Evolutionary conservation across 1,284 basidiomycete genomes (phyloP).

Genomic region (Marasmius oreades): DNA sequence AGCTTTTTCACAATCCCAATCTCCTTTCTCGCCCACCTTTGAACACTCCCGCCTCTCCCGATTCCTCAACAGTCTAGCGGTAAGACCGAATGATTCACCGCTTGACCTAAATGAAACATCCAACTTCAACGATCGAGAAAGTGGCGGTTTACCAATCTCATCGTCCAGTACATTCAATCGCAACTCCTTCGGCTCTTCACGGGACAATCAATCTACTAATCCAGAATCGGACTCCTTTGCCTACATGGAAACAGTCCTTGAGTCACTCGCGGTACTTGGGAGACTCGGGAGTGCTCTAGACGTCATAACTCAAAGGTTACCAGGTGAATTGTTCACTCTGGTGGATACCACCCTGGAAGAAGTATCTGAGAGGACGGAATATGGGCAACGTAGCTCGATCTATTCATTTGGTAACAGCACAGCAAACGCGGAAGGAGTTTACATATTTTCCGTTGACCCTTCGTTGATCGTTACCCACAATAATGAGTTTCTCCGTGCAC

Average conservation of each 20-base stretch:
- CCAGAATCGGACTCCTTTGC: conserved; percentile 92
- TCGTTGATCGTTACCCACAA: conserved; percentile 23
- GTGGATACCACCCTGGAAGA: conserved; percentile 90
- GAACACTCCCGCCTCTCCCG: conserved; percentile 50
- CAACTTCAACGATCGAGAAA: conserved; percentile 30
- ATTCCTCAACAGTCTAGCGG: conserved; percentile 69
- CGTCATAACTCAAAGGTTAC: conserved; percentile 78
- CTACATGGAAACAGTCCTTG: conserved; percentile 92
- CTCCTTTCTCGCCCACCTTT: conserved; percentile 36
- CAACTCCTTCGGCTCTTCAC: conserved; percentile 21
- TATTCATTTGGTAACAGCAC: conserved; percentile 30
- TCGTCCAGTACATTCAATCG: conserved; percentile 25
- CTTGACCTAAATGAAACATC: conserved; percentile 63
- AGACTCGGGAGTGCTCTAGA: conserved; percentile 87
- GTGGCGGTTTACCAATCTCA: conserved; percentile 13
- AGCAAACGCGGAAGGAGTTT: conserved; percentile 43
- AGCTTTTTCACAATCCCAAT: conserved; percentile 21
- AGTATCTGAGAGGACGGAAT: conserved; percentile 84
- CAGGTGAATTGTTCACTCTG: conserved; percentile 81
- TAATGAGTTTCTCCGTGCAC: conserved; percentile 36
- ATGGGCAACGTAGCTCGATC: conserved; percentile 55
- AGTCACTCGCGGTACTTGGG: conserved; percentile 88
- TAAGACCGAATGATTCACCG: conserved; percentile 80
- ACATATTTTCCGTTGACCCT: conserved; percentile 44
- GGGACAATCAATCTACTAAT: conserved; percentile 40